A percentile compares a stretch with the other conserved stretches of the same genome.
phyloP scores from a whole-genome alignment of 2,329 filamentous ascomycete species.

The Aureobasidium melanogenum region DNA sequence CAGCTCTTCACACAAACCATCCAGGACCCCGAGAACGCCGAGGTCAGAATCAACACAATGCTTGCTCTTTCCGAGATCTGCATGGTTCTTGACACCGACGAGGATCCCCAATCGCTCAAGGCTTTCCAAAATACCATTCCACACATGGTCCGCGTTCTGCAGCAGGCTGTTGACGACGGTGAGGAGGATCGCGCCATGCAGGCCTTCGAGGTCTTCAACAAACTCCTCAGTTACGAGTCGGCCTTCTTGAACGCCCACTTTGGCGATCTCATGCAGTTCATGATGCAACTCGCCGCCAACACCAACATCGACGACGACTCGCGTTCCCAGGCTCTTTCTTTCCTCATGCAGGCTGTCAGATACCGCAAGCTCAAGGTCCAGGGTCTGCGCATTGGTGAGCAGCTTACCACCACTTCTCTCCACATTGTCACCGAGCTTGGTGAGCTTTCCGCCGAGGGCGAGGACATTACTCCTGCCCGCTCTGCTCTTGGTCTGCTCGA shows the following conservation, averaged over 20 bases:
- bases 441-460: constrained; percentile 61
- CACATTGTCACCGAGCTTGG: constrained; percentile 86
- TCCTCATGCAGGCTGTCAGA: constrained; percentile 84
- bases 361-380: constrained; percentile 96
- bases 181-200: constrained; percentile 86
- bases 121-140: constrained; percentile 75
- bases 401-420: constrained; percentile 79
- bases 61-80: constrained; percentile 81
- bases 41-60: constrained; percentile 92
- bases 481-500: constrained; percentile 83
- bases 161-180: constrained; percentile 63
- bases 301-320: constrained; percentile 73
- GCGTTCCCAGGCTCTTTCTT: constrained; percentile 80
- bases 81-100: constrained; percentile 79
- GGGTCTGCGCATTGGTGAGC: constrained; percentile 74
- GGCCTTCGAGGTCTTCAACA: constrained; percentile 95
- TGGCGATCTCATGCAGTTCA: constrained; percentile 83
- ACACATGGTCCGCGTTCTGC: constrained; percentile 80
- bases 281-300: constrained; percentile 78
- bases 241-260: constrained; percentile 77
- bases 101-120: constrained; percentile 64
- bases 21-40: constrained; percentile 78
- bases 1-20: constrained; percentile 79
- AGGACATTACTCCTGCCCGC: constrained; percentile 76
- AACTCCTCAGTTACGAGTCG: constrained; percentile 81